phyloP scores from a whole-genome alignment of 208 protist species.

The Leishmania guyanensis region DNA sequence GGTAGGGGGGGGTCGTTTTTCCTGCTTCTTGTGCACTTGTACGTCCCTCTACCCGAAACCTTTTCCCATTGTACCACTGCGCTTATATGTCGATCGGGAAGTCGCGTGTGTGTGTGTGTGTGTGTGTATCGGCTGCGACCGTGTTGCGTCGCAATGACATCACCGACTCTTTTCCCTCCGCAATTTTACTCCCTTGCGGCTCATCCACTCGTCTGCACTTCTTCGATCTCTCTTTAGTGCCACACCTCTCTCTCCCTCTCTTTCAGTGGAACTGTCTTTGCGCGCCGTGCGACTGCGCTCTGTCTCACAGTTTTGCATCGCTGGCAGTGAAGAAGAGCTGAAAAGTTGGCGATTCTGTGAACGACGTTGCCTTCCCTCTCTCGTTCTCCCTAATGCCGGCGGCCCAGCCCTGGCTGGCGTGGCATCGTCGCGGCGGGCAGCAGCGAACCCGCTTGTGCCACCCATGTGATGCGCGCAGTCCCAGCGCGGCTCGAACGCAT shows the following conservation, averaged over 20 bases:
- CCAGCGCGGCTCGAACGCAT: background rate
- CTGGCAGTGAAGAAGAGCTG: background rate
- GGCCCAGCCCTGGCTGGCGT: background rate
- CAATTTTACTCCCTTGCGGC: background rate
- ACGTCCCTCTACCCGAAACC: background rate
- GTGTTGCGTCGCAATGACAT: background rate
- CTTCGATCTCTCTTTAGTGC: background rate
- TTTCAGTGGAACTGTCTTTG: background rate
- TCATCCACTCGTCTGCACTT: background rate
- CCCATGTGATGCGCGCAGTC: background rate
- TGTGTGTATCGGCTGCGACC: too few species aligned
- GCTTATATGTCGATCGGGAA: too few species aligned
- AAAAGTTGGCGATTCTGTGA: background rate
- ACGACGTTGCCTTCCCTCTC: background rate
- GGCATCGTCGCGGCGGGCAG: background rate
- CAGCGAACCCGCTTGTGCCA: background rate
- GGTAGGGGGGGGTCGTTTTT: background rate
- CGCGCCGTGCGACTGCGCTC: background rate
- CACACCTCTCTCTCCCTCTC: background rate
- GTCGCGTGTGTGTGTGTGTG: background rate
- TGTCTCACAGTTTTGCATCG: background rate
- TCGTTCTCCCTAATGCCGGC: background rate
- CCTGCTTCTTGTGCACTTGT: background rate
- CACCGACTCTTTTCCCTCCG: background rate
- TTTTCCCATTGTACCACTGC: background rate